Evolutionary conservation across 2,329 filamentous ascomycete species (phyloP).

Genomic region (Huntiella omanensis): DNA sequence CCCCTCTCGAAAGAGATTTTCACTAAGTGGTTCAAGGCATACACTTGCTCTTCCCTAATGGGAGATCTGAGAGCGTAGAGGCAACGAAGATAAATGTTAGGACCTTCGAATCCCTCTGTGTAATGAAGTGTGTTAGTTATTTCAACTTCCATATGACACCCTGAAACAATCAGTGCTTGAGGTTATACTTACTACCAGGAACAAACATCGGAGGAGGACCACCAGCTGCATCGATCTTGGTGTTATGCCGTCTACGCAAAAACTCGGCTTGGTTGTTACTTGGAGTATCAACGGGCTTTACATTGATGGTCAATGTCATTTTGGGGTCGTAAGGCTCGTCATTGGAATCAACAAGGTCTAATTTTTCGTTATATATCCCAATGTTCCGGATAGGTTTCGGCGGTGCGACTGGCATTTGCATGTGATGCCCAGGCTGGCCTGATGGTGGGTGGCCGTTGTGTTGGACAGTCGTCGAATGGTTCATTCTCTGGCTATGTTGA

Average conservation of each 20-base stretch:
- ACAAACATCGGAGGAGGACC: conserved; percentile 28
- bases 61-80: conserved; percentile 66
- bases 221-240: conserved; percentile 23
- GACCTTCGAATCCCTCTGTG: conserved; percentile 46
- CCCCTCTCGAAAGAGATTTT: conserved; percentile 90
- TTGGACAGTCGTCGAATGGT: background rate
- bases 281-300: conserved; percentile 58
- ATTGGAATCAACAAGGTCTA: conserved; percentile 8
- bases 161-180: background rate
- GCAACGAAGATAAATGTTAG: conserved; percentile 82
- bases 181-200: conserved; percentile 38
- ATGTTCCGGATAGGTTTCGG: conserved; percentile 23
- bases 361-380: conserved; percentile 10
- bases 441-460: background rate
- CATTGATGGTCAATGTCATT: conserved; percentile 17
- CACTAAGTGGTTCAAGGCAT: conserved; percentile 79
- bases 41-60: conserved; percentile 68
- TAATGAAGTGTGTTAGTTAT: conserved; percentile 10
- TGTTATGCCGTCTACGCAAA: conserved; percentile 22
- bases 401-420: conserved; percentile 19
- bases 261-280: conserved; percentile 55
- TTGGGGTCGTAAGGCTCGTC: conserved; percentile 38
- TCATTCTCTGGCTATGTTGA: background rate
- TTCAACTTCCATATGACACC: too few species aligned
- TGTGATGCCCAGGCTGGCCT: conserved; percentile 12